Evolutionary conservation across 139 green algal genomes (phyloP).

Genomic region (Picocystis salinarum): DNA sequence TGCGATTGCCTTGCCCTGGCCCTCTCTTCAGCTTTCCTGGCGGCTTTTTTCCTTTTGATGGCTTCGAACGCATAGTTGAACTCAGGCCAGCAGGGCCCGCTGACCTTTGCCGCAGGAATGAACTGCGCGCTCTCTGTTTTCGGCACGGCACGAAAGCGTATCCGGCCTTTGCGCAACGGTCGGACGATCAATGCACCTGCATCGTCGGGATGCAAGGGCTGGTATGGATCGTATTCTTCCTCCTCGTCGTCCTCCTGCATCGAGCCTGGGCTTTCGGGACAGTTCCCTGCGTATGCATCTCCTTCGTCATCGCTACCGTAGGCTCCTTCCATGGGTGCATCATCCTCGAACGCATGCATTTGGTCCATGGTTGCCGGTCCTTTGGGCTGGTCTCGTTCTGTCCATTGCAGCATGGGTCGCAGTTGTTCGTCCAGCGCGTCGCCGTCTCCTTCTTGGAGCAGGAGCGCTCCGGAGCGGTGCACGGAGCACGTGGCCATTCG

Average conservation of each 20-base stretch:
- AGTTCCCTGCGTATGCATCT: neutral
- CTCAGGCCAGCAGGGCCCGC: neutral
- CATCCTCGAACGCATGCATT: no score
- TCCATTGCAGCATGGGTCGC: conserved; percentile 1
- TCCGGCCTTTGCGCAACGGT: conserved; percentile 2
- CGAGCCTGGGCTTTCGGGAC: neutral
- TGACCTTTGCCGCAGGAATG: neutral
- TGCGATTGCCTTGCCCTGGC: no score
- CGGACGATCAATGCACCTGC: neutral
- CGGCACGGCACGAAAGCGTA: neutral
- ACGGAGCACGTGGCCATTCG: conserved; percentile 35
- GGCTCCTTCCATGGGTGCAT: neutral
- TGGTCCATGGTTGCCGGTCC: no score
- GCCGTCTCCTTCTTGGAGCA: conserved; percentile 44
- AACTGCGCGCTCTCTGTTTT: neutral
- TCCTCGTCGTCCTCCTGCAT: conserved; percentile 13
- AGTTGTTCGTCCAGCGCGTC: conserved; percentile 32
- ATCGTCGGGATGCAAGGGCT: conserved; percentile 36
- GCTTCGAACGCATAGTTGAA: neutral
- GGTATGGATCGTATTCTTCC: conserved; percentile 41
- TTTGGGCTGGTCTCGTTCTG: neutral
- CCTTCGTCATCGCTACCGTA: neutral
- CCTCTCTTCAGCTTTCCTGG: no score
- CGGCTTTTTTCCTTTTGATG: neutral
- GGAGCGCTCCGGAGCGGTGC: conserved; percentile 52